A percentile compares a stretch with the other conserved stretches of the same genome.
Conservation (phyloP, 2,329 filamentous ascomycete species). For the Pseudocercospora macadamiae region DNA sequence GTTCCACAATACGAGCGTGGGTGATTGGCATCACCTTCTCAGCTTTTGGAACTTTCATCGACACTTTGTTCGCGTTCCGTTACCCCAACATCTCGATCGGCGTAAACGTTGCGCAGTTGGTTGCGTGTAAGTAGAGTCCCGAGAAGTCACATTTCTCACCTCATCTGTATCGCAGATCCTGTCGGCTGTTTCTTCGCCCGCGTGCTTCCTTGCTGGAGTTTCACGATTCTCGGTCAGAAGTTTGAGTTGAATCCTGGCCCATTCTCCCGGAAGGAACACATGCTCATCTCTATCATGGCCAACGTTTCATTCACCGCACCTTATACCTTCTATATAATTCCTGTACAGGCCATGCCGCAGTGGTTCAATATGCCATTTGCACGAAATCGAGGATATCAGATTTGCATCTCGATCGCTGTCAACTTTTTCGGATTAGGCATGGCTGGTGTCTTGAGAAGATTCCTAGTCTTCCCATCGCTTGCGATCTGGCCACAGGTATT, state of each 20-base stretch:
- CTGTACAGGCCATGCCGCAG: constrained; percentile 10
- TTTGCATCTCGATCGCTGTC: constrained; percentile 14
- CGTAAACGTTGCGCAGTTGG: constrained; percentile 36
- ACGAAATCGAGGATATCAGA: constrained; percentile 8
- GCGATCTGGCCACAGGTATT: constrained; percentile 77
- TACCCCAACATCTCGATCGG: constrained; percentile 37
- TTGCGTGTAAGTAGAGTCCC: constrained; percentile 17
- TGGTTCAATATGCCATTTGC: constrained; percentile 14
- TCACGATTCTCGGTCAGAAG: constrained; percentile 56
- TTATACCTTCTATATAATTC: constrained; percentile 10
- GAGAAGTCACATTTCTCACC: not conserved
- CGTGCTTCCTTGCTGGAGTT: constrained; percentile 57
- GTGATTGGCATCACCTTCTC: constrained; percentile 36
- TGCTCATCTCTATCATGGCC: constrained; percentile 66
- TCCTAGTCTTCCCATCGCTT: constrained; percentile 78
- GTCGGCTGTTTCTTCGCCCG: constrained; percentile 59
- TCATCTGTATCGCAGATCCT: constrained; percentile 28
- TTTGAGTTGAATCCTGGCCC: constrained; percentile 62
- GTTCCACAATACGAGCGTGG: constrained; percentile 39
- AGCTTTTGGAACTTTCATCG: constrained; percentile 33
- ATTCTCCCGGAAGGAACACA: constrained; percentile 66
- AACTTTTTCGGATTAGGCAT: constrained; percentile 72
- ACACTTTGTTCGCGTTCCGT: constrained; percentile 38
- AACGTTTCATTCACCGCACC: constrained; percentile 48
- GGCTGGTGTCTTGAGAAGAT: constrained; percentile 76